Evolutionary conservation across 2,329 filamentous ascomycete species (phyloP).

Genomic region (Botryotinia narcissicola): DNA sequence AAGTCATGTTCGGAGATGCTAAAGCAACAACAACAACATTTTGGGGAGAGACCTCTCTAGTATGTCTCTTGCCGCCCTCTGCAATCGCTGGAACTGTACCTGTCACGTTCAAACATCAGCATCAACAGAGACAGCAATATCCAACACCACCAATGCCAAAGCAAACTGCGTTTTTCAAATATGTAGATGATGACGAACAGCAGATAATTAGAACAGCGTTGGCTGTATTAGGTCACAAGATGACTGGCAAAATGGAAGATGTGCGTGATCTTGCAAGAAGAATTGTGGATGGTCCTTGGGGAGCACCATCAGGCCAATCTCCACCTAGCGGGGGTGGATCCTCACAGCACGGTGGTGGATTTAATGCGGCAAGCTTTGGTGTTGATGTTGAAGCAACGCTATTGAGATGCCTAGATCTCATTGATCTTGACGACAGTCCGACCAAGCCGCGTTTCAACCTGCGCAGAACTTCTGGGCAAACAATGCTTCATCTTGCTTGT

Average conservation of each 20-base stretch:
- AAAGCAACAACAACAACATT: constrained; percentile 62
- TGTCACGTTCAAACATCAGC: constrained; percentile 57
- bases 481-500: constrained; percentile 76
- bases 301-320: constrained; percentile 44
- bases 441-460: constrained; percentile 66
- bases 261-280: constrained; percentile 60
- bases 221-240: constrained; percentile 61
- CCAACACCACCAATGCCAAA: constrained; percentile 47
- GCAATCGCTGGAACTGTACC: constrained; percentile 56
- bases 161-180: constrained; percentile 63
- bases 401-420: constrained; percentile 71
- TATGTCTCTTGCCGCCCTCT: constrained; percentile 61
- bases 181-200: constrained; percentile 68
- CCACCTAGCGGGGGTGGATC: constrained; percentile 46
- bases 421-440: constrained; percentile 73
- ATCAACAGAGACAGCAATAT: constrained; percentile 44
- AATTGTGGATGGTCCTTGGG: constrained; percentile 56
- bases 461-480: constrained; percentile 65
- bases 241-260: constrained; percentile 61
- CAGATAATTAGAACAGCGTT: constrained; percentile 66
- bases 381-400: constrained; percentile 46
- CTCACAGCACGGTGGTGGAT: constrained; percentile 43
- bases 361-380: constrained; percentile 41
- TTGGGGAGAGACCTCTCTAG: constrained; percentile 61
- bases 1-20: constrained; percentile 79